phyloP scores from a whole-genome alignment of 2,329 filamentous ascomycete genomes.

The Ramularia endophylla region DNA sequence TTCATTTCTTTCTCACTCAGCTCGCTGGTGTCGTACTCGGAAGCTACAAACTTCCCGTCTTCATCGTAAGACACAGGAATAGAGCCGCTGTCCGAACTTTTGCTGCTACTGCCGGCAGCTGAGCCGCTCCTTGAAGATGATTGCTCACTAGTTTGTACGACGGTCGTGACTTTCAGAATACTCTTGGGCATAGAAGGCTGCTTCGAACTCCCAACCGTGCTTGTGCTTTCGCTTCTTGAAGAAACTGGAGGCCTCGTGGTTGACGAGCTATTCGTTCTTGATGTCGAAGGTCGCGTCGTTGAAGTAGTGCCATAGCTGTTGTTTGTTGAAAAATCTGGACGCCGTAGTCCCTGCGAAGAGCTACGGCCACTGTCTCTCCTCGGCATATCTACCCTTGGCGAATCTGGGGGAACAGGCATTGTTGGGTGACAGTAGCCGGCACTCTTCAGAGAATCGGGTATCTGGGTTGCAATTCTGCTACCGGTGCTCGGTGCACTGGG shows the following conservation, averaged over 20 bases:
- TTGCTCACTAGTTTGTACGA: constrained; percentile 27
- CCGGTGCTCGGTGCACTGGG: not conserved
- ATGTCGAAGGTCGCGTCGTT: not conserved
- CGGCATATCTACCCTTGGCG: too few relatives aligned
- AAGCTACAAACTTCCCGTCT: constrained; percentile 34
- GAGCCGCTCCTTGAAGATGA: constrained; percentile 18
- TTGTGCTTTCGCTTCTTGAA: not conserved
- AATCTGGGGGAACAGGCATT: too few relatives aligned
- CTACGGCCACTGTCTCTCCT: too few relatives aligned
- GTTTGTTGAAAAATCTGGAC: constrained; percentile 1
- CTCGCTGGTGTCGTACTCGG: constrained; percentile 34
- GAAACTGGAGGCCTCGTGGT: constrained; percentile 2
- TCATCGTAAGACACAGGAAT: not conserved
- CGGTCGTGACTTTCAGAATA: constrained; percentile 12
- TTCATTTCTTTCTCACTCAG: constrained; percentile 38
- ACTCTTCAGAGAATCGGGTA: not conserved
- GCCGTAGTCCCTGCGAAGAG: not conserved
- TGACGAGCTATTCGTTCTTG: constrained; percentile 7
- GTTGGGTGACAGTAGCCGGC: too few relatives aligned
- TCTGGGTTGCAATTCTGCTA: not conserved
- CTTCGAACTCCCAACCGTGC: constrained; percentile 6
- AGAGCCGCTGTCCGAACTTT: constrained; percentile 15
- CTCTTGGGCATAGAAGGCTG: not conserved
- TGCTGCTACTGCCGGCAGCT: constrained; percentile 18
- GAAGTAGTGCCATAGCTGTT: constrained; percentile 2